A percentile compares a stretch with the other conserved stretches of the same genome.
phyloP scores from a whole-genome alignment of 2,329 filamentous ascomycete species.

The Penicillium frequentans region DNA sequence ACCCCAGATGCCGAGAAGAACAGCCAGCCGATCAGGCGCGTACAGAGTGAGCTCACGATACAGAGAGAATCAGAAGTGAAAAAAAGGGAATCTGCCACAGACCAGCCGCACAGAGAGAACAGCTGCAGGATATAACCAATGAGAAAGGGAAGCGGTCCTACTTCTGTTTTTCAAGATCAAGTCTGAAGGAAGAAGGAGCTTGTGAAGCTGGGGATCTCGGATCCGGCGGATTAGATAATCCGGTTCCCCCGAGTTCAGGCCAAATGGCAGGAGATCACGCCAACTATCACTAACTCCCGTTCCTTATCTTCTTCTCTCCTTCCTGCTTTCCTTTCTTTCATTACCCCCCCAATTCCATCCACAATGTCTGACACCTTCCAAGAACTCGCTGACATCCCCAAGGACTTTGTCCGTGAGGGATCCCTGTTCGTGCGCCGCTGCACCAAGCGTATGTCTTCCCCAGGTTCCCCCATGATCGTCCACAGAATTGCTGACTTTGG shows the following conservation, averaged over 20 bases:
- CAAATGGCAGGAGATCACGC: constrained; percentile 1
- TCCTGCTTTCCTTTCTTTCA: background rate
- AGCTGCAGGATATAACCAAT: background rate
- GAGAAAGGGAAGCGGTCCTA: background rate
- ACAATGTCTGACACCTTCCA: constrained; percentile 59
- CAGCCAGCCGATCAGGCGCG: constrained; percentile 11
- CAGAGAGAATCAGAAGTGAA: constrained; percentile 12
- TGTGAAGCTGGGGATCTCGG: constrained; percentile 2
- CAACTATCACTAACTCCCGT: constrained; percentile 7
- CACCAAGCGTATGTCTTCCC: constrained; percentile 46
- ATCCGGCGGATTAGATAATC: background rate
- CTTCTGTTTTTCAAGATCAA: background rate
- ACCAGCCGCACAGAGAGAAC: constrained; percentile 12
- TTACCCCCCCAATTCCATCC: constrained; percentile 3
- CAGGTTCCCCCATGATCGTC: background rate
- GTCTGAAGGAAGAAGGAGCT: background rate
- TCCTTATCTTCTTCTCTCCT: constrained; percentile 3
- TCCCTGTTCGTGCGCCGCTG: constrained; percentile 50
- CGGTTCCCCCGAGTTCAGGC: constrained; percentile 10
- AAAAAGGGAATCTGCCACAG: constrained; percentile 7
- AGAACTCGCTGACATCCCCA: constrained; percentile 60
- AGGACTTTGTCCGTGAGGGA: constrained; percentile 54
- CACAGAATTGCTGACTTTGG: constrained; percentile 17
- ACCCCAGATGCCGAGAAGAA: constrained; percentile 11
- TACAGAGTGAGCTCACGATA: constrained; percentile 13